Conservation (phyloP, 768 basidiomycete genomes). For the Suillus spraguei region DNA sequence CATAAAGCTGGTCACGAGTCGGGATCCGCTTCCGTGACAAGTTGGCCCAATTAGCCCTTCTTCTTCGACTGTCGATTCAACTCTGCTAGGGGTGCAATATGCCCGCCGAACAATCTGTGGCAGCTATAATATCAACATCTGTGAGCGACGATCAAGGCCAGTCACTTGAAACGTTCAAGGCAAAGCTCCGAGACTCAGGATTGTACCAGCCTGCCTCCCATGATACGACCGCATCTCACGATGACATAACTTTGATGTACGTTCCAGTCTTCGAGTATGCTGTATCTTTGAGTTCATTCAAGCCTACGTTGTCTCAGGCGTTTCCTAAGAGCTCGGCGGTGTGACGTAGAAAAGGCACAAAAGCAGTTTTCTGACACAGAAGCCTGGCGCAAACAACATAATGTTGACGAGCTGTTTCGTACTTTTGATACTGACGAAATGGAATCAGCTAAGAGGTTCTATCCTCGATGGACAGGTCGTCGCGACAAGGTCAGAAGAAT, state of each 20-base stretch:
- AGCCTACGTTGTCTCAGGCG: slow-evolving; percentile 49
- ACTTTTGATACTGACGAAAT: slow-evolving; percentile 63
- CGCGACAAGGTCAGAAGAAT: slow-evolving; percentile 62
- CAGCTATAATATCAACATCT: not conserved
- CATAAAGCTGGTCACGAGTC: too few species aligned
- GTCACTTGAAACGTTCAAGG: slow-evolving; percentile 52
- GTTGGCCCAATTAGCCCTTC: not conserved
- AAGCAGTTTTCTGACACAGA: slow-evolving; percentile 71
- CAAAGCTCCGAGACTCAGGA: slow-evolving; percentile 46
- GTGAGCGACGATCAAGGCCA: not conserved
- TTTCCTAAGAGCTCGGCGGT: slow-evolving; percentile 80
- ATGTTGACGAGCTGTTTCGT: slow-evolving; percentile 64
- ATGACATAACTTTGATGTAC: slow-evolving; percentile 70
- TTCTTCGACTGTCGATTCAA: not conserved
- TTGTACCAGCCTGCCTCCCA: slow-evolving; percentile 49
- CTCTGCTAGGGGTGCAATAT: not conserved
- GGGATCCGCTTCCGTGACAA: too few species aligned
- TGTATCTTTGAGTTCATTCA: slow-evolving; percentile 6
- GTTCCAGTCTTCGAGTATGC: slow-evolving; percentile 22
- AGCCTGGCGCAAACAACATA: slow-evolving; percentile 65
- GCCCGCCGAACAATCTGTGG: not conserved
- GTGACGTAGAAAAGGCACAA: slow-evolving; percentile 60
- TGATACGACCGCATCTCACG: slow-evolving; percentile 47
- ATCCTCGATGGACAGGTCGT: slow-evolving; percentile 82
- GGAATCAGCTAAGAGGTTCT: slow-evolving; percentile 59